These are phyloP conservation scores for Macrophomina tecta DNA, from an alignment of 2,329 filamentous ascomycete genomes.

Conservation along the genomic window DNA sequence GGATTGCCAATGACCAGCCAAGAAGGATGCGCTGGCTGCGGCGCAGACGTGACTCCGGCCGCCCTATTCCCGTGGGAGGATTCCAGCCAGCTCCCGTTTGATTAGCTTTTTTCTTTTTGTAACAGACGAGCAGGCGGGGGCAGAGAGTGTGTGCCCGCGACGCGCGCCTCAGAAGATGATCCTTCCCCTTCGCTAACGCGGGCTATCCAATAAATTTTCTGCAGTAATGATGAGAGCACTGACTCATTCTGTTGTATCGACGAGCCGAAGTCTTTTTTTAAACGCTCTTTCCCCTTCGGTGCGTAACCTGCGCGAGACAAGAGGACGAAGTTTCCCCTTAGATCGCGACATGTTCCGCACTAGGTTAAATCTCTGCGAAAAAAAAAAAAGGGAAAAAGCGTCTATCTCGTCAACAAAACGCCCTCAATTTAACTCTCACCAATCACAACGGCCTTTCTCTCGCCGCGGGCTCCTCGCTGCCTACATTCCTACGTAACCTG, in stretches of 20 bases:
- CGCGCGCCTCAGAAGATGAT: not conserved
- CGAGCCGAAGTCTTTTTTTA: not conserved
- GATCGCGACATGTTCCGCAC: not conserved
- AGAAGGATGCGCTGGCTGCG: conserved; percentile 17
- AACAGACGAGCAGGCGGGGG: not conserved
- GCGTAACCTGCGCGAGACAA: not conserved
- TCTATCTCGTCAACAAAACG: conserved; percentile 6
- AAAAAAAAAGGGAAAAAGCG: not conserved
- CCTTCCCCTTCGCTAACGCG: not conserved
- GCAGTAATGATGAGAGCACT: not conserved
- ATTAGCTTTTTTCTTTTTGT: not conserved
- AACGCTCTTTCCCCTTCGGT: not conserved
- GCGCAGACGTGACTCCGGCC: conserved; percentile 1
- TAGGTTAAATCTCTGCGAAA: not conserved
- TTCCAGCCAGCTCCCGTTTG: not conserved
- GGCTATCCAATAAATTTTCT: conserved; percentile 13
- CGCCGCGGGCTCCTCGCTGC: not conserved
- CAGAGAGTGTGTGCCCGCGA: not conserved
- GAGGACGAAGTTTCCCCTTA: not conserved
- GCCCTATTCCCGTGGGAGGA: not conserved
- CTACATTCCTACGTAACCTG: not conserved
- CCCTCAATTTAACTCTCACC: conserved; percentile 1
- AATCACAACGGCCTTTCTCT: not conserved
- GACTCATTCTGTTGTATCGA: not conserved
- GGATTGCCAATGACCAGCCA: not conserved